phyloP scores from a whole-genome alignment of 1,284 basidiomycete genomes.

The Apiotrichum gamsii region DNA sequence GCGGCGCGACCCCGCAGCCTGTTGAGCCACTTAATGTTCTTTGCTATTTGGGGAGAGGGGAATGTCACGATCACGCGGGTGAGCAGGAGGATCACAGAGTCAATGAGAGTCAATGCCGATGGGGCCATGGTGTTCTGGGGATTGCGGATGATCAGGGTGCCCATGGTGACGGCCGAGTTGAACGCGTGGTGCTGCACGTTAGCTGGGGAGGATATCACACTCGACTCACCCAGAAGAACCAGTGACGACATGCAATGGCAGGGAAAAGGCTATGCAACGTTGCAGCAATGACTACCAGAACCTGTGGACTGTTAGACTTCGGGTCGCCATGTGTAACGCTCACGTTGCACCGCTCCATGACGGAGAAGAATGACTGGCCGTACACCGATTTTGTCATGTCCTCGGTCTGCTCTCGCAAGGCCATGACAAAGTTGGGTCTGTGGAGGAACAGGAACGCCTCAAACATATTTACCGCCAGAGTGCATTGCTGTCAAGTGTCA shows the following conservation, averaged over 20 bases:
- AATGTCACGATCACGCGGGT: conserved; percentile 11
- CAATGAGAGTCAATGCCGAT: conserved; percentile 13
- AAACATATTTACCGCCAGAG: conserved; percentile 22
- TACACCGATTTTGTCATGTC: conserved; percentile 19
- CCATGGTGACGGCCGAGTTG: conserved; percentile 26
- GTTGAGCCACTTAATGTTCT: conserved; percentile 24
- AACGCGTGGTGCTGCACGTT: conserved; percentile 26
- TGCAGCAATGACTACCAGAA: too few relatives aligned
- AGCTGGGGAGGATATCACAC: too few relatives aligned
- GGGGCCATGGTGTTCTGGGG: conserved; percentile 8
- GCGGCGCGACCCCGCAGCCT: conserved; percentile 17
- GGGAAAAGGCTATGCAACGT: too few relatives aligned
- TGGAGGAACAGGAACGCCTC: conserved; percentile 26
- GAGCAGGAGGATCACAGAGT: conserved; percentile 17
- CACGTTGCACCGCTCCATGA: conserved; percentile 29
- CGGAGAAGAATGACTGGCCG: conserved; percentile 21
- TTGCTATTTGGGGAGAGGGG: conserved; percentile 9
- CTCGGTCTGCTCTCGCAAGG: conserved; percentile 15
- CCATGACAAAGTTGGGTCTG: conserved; percentile 28
- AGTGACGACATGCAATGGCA: too few relatives aligned
- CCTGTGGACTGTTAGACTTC: too few relatives aligned
- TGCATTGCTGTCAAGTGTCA: conserved; percentile 13
- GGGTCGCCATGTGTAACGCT: too few relatives aligned
- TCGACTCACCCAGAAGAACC: conserved; percentile 23
- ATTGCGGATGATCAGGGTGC: conserved; percentile 13